Conservation (phyloP, 2,329 filamentous ascomycete genomes). For the Venturia aucupariae region DNA sequence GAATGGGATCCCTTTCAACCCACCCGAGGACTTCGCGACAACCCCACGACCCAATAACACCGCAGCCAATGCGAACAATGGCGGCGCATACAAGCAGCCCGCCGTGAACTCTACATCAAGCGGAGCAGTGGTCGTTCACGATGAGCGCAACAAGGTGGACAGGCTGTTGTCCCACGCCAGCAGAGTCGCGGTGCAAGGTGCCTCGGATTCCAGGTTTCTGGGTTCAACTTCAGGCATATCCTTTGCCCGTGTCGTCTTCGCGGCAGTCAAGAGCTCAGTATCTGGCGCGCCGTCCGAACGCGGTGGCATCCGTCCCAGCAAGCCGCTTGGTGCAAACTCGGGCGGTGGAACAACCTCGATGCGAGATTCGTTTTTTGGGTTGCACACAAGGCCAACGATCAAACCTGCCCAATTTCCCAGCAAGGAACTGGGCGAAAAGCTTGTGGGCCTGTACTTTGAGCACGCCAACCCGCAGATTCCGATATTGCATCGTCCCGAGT, state of each 20-base stretch:
- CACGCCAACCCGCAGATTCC: conserved; percentile 95
- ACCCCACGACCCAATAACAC: background rate
- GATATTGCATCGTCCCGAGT: conserved; percentile 79
- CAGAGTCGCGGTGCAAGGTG: conserved; percentile 69
- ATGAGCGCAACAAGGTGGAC: conserved; percentile 41
- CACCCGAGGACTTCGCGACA: conserved; percentile 51
- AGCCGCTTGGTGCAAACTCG: conserved; percentile 40
- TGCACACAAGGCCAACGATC: conserved; percentile 84
- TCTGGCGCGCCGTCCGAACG: conserved; percentile 50
- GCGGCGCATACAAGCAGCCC: background rate
- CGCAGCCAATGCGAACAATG: background rate
- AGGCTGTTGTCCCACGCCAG: conserved; percentile 61
- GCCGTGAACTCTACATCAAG: conserved; percentile 7
- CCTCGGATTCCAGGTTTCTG: conserved; percentile 69
- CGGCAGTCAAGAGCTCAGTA: conserved; percentile 74
- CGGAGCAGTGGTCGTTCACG: conserved; percentile 18
- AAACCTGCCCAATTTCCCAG: conserved; percentile 77
- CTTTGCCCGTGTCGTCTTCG: conserved; percentile 88
- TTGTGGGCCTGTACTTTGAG: conserved; percentile 85
- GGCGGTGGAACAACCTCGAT: conserved; percentile 62
- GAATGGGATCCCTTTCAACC: conserved; percentile 62
- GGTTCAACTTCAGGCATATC: conserved; percentile 86
- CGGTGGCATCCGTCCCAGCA: conserved; percentile 43
- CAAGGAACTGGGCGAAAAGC: conserved; percentile 58
- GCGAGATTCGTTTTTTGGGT: conserved; percentile 93